These are phyloP conservation scores for Rhododendron mucronatum DNA, from an alignment of 148 eudicot genomes.

Conservation along the genomic window DNA sequence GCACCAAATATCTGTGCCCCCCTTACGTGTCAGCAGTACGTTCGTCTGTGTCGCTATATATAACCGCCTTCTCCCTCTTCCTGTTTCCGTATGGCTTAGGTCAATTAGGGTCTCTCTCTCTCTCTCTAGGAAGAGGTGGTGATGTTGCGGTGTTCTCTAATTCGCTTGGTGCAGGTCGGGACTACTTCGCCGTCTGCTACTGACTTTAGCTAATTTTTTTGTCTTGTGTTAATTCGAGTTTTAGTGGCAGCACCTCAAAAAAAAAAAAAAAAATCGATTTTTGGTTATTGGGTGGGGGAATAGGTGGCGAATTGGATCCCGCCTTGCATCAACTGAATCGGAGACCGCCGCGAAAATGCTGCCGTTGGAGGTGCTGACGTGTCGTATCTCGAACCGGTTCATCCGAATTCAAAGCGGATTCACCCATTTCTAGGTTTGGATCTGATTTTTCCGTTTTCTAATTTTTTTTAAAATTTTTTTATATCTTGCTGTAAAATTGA, in stretches of 20 bases:
- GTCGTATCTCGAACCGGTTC: conserved; percentile 3
- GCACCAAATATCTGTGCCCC: neutral
- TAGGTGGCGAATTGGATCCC: conserved; percentile 31
- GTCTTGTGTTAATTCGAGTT: neutral
- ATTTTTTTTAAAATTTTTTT: neutral
- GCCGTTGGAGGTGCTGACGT: neutral
- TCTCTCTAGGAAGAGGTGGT: neutral
- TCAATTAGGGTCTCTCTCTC: neutral
- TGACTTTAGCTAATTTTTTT: neutral
- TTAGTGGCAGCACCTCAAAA: no score
- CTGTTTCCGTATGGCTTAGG: no score
- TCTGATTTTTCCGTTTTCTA: neutral
- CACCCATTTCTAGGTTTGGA: neutral
- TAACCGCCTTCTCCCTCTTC: neutral
- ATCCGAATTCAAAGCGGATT: neutral
- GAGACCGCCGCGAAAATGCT: conserved; percentile 36
- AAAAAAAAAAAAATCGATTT: neutral
- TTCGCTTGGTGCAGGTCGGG: conserved; percentile 99
- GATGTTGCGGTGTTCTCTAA: conserved; percentile 60
- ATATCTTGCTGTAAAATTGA: neutral
- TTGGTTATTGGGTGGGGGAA: neutral
- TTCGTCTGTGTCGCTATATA: neutral
- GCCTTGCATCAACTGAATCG: conserved; percentile 86
- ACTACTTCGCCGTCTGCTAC: conserved; percentile 32
- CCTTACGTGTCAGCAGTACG: neutral